Percentiles rank a stretch among this genome's conserved stretches.
Evolutionary conservation across 306 rosid genomes (phyloP).

Genomic region (Inga oerstediana): DNA sequence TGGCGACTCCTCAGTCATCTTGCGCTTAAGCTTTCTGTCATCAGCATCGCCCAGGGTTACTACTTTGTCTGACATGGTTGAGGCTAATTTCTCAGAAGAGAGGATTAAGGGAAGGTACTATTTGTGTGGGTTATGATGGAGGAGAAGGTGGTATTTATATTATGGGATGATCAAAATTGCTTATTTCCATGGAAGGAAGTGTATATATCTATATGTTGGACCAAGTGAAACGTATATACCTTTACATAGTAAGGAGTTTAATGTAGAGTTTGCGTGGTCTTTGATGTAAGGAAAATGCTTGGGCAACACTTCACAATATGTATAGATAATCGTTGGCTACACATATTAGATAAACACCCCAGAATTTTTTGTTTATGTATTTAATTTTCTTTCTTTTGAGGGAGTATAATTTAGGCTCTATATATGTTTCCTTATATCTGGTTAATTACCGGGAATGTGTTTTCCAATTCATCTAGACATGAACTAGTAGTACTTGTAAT

Average conservation of each 20-base stretch:
- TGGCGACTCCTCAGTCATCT: background rate
- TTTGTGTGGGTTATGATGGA: background rate
- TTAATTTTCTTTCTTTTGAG: background rate
- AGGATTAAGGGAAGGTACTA: background rate
- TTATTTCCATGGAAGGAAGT: slow-evolving; percentile 22
- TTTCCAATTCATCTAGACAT: background rate
- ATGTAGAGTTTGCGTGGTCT: background rate
- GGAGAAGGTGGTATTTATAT: slow-evolving; percentile 12
- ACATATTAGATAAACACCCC: background rate
- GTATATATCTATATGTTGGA: background rate
- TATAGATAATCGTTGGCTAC: background rate
- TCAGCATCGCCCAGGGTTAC: background rate
- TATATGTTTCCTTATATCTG: background rate
- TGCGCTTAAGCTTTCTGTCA: slow-evolving; percentile 5
- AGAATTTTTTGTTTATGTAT: background rate
- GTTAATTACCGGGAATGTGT: background rate
- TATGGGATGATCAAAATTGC: background rate
- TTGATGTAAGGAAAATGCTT: background rate
- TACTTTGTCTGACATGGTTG: slow-evolving; percentile 6
- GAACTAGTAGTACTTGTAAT: background rate
- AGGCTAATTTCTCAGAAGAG: background rate
- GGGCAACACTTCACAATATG: background rate
- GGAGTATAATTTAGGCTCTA: background rate
- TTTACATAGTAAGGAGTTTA: background rate
- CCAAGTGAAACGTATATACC: background rate